A percentile compares a stretch with the other conserved stretches of the same genome.
phyloP scores from a whole-genome alignment of 768 basidiomycete genomes.

The Mycena haematopus region DNA sequence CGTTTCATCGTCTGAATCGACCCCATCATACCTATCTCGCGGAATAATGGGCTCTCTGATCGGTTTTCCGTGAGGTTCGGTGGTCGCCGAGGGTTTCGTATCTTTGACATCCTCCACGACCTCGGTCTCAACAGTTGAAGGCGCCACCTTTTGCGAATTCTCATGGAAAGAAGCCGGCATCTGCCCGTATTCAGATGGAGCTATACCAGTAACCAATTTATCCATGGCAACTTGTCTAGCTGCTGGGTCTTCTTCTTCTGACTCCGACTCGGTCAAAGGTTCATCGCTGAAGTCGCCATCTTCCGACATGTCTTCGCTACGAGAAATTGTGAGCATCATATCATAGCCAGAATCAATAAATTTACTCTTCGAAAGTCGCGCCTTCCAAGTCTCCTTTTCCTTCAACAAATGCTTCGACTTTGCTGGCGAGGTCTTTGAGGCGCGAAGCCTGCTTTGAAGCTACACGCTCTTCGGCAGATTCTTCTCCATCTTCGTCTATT shows the following conservation, averaged over 20 bases:
- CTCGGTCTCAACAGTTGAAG: conserved; percentile 51
- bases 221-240: conserved; percentile 75
- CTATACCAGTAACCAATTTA: conserved; percentile 79
- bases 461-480: conserved; percentile 53
- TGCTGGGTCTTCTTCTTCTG: conserved; percentile 38
- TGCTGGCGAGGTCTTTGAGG: conserved; percentile 78
- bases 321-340: conserved; percentile 18
- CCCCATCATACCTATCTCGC: conserved; percentile 89
- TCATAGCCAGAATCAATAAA: conserved; percentile 21
- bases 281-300: conserved; percentile 61
- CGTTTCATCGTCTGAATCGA: conserved; percentile 89
- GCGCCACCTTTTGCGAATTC: conserved; percentile 73
- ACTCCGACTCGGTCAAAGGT: conserved; percentile 48
- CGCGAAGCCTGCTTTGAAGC: conserved; percentile 71
- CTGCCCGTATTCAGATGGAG: conserved; percentile 86
- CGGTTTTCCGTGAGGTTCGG: conserved; percentile 43
- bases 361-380: conserved; percentile 90
- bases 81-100: conserved; percentile 18
- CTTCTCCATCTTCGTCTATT: conserved; percentile 43
- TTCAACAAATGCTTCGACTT: conserved; percentile 90
- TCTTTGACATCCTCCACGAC: conserved; percentile 37
- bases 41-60: conserved; percentile 82
- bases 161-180: conserved; percentile 77
- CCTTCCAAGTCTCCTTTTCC: conserved; percentile 90
- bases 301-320: conserved; percentile 70